Evolutionary conservation across 768 basidiomycete species (phyloP), one percentile per base, ranked within the genome.

Genomic region (Amanita pseudoporphyria): DNA sequence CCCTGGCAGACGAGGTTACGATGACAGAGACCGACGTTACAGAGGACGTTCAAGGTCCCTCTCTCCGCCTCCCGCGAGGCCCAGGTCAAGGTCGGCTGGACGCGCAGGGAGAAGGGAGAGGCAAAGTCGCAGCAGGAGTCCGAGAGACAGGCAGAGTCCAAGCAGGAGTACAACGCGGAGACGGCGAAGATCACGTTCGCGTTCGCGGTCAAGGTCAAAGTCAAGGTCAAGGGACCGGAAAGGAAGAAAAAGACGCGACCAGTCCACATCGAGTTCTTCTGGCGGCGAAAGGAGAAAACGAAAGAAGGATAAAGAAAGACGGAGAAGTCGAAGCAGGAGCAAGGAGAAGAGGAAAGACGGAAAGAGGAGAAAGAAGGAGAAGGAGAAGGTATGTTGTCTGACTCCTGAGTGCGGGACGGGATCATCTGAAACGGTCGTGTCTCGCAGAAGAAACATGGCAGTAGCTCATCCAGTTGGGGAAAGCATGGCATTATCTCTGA

Each of bases 401-500:
- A 12, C 21, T 52, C 16, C 40, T 30, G 14, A 28, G 18, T 38
- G 50, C 16, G 31, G 3, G 16, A 1, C 38, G 9, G 21, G 43
- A 46, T 14, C 19, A 36, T 3, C 30, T 37, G 24, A 45, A 46
- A 54, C 45, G 21, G 30, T 33, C 30, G 26, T 9, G 21, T 43
- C 10, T 40, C 47, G 43, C 55, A 78, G 69, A 71, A 82, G 68
- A 82, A 82, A 64, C 55, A 73, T 71, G 9, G 70, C 68, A 16
- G 74, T 69, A 28, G 66, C 69, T 76, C 77, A 9, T 70, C 79
- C 14, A 82, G 90, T 56, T 96, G 91, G 91, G 93, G 93, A 13
- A 91, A 88, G 64, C 84, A 87, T 64, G 93, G 93, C 2, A 76
- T 88, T 48, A 91, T 96, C 50, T 76, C 76, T 26, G 93, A 94